A percentile compares a stretch with the other conserved stretches of the same genome.
These are phyloP conservation scores for Tetrahymena borealis DNA, from an alignment of 73 alveolate genomes.

Conservation along the genomic window DNA sequence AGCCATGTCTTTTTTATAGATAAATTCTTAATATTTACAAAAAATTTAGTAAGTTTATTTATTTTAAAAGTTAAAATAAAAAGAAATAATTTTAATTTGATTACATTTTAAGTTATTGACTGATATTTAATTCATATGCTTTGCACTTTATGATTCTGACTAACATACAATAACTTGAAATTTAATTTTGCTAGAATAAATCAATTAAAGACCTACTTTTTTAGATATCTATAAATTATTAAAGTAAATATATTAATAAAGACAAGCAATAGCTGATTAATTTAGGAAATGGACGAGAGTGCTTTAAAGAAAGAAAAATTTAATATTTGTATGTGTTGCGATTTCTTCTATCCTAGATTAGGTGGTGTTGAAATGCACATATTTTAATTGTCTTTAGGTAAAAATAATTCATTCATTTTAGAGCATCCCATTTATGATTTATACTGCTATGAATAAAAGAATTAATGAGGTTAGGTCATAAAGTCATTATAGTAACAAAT, in stretches of 20 bases:
- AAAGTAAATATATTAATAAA: too few species aligned
- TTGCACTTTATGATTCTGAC: background rate
- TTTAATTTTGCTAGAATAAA: background rate
- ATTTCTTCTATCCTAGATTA: slow-evolving; percentile 37
- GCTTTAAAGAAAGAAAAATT: background rate
- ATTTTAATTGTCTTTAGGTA: slow-evolving; percentile 24
- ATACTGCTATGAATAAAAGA: background rate
- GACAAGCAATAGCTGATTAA: background rate
- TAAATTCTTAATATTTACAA: too few species aligned
- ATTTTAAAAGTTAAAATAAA: too few species aligned
- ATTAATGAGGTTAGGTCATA: background rate
- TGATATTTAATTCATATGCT: background rate
- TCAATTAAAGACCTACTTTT: background rate
- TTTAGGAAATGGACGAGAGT: background rate
- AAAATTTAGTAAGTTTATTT: too few species aligned
- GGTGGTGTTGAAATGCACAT: slow-evolving; percentile 50
- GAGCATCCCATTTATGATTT: background rate
- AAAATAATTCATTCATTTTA: background rate
- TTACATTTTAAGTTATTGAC: background rate
- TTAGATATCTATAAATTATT: too few species aligned
- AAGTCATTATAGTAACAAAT: slow-evolving; percentile 90
- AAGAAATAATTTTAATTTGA: too few species aligned
- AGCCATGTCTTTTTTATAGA: too few species aligned
- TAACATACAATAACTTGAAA: background rate
- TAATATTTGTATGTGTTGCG: slow-evolving; percentile 33